These are phyloP conservation scores for Sporothrix brasiliensis DNA, from an alignment of 2,329 filamentous ascomycete species.

Conservation along the genomic window DNA sequence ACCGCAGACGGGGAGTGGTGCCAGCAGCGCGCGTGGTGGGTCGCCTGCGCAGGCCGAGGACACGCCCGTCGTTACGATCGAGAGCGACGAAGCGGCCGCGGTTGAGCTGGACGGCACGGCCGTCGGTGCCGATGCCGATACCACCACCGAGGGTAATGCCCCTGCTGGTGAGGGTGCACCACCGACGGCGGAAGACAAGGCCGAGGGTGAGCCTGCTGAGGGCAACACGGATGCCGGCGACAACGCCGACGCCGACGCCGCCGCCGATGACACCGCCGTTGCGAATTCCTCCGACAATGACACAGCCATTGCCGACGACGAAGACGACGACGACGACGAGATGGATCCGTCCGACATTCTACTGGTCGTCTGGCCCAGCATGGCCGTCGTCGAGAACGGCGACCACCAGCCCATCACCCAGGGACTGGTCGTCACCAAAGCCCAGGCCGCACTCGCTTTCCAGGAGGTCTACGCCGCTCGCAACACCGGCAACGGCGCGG, in stretches of 20 bases:
- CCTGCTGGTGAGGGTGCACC: background rate
- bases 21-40: conserved; percentile 10
- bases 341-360: conserved; percentile 43
- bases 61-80: conserved; percentile 3
- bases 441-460: conserved; percentile 38
- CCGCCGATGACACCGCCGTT: conserved; percentile 14
- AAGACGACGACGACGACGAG: conserved; percentile 32
- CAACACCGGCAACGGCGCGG: background rate
- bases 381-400: conserved; percentile 43
- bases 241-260: background rate
- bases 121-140: background rate
- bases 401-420: conserved; percentile 44
- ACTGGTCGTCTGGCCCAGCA: conserved; percentile 44
- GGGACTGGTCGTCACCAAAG: conserved; percentile 44
- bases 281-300: conserved; percentile 14
- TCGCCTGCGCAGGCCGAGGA: conserved; percentile 22
- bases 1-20: background rate
- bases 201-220: background rate
- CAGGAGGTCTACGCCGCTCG: conserved; percentile 31
- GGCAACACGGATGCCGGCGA: background rate
- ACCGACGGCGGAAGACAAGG: background rate
- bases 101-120: conserved; percentile 30
- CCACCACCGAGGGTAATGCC: background rate
- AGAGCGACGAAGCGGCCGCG: background rate
- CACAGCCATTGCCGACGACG: conserved; percentile 18